Evolutionary conservation across 202 grass and related monocot genomes (phyloP), one percentile per base, ranked within the genome.

Genomic region (Alloteropsis angusta): DNA sequence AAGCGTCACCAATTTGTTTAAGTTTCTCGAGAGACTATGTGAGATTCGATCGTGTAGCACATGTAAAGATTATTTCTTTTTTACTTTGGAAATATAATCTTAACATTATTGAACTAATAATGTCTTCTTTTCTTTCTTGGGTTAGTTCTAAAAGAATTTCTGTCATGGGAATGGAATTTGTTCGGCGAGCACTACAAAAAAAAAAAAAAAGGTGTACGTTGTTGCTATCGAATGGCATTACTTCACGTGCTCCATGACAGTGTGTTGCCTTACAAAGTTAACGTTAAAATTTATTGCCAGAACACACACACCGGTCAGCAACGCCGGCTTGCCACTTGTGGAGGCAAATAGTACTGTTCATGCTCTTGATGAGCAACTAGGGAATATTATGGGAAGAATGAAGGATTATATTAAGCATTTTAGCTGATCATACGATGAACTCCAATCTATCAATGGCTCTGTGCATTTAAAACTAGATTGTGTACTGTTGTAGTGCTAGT

Each of bases 181-280:
- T 88, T 68, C 69, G 19, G 14, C 46, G 26, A 3, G 23, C 61
- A 32, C 54, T 63, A 75, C 53, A 12, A 0, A 21, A 80, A 70
- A 43, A n/a, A n/a, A n/a, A n/a, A n/a, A n/a, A n/a, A n/a, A n/a
- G n/a, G 23, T 32, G 32, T 43, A 34, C 11, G 23, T 15, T 41
- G 3, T 57, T 22, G 46, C 38, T 23, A 2, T 55, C 26, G 2
- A 28, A 19, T 73, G 57, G 5, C 49, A 52, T 19, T 77, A 14
- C 69, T 76, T 66, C 73, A 65, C 73, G 30, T 83, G 79, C 48
- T 78, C 50, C 67, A 10, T 25, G 64, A 58, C 28, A 52, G 45
- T 7, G 7, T 9, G 57, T 46, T 58, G 41, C 79, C 73, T 59
- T 58, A 1, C 8, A 5, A 64, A n/a, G 46, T 70, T n/a, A n/a